Base-by-base conservation (phyloP, 768 basidiomycete species). In the Boletus rex-veris region DNA sequence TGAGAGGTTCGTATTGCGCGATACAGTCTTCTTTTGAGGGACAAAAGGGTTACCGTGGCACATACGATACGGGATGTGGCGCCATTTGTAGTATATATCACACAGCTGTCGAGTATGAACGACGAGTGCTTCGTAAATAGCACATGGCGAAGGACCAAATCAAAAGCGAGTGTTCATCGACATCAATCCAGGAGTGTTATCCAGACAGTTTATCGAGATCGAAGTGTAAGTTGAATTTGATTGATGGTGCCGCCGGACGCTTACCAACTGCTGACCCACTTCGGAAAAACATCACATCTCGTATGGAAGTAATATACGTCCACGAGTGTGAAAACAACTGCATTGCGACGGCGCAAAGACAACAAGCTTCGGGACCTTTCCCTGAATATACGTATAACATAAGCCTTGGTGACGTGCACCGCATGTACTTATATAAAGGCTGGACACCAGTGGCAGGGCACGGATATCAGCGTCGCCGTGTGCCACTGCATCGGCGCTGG, bases 11-110 rank as follows among this genome's bases (percentile, higher is more conserved):
- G 85, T 80, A n/a, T 70, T 81, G 65, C 73, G 75, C 51, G 74
- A 83, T 55, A 89, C 89, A 1, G 73, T 80, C 38, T 90, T 84
- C 67, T 94, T 90, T 68, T 92, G 53, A 64, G 37, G 39, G 26
- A 48, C 33, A 19, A 35, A 48, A 35, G 45, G 31, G 33, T 30
- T 52, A 12, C 9, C 12, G 33, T 21, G 4, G 38, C 21, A 19
- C 7, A 28, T 40, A 10, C 18, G n/a, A n/a, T n/a, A 33, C n/a
- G 28, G 40, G 28, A 52, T 28, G 43, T 50, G 51, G 50, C 28
- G 40, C 36, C 50, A 36, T 36, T 55, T 48, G 44, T 33, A 37
- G 45, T 21, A 38, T 18, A 26, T 11, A 38, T 33, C 37, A 59
- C 30, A 35, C 31, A 35, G 33, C 6, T n/a, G 9, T 48, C 16